Percentiles rank a stretch among this genome's conserved stretches.
phyloP scores from a whole-genome alignment of 345 rosid species.

The Citrus glauca region DNA sequence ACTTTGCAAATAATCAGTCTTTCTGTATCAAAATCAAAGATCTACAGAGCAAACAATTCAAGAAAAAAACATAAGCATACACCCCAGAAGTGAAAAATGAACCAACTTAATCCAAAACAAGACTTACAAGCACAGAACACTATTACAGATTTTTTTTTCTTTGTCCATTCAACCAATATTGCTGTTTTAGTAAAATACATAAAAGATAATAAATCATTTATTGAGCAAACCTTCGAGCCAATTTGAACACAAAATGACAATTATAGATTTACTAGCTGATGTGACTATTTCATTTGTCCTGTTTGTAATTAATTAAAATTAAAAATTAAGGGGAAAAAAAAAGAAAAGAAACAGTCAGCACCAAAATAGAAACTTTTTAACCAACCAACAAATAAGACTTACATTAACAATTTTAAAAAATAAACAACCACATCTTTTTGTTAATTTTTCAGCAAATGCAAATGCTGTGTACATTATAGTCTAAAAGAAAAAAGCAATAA shows the following conservation, averaged over 20 bases:
- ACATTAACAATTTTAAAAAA: neutral
- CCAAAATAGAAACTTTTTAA: neutral
- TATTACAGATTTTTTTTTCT: neutral
- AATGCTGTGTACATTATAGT: slow-evolving; percentile 17
- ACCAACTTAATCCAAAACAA: neutral
- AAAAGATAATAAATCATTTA: neutral
- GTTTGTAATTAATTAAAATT: neutral
- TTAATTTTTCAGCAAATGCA: neutral
- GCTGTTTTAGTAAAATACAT: neutral
- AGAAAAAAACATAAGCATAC: neutral
- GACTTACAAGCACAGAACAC: neutral
- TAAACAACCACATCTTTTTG: neutral
- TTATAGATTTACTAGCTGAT: neutral
- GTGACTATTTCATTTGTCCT: neutral
- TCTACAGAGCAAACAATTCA: slow-evolving; percentile 9
- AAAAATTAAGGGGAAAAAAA: too few species aligned
- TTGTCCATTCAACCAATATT: neutral
- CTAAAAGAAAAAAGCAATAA: neutral
- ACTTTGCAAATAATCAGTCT: slow-evolving; percentile 6
- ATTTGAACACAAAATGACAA: neutral
- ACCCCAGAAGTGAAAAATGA: neutral
- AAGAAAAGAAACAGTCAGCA: too few species aligned
- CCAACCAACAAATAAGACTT: neutral
- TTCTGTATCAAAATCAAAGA: neutral
- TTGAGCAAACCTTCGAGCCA: neutral